These are phyloP conservation scores for Penicillium brasilianum DNA, from an alignment of 2,329 filamentous ascomycete genomes.

Conservation along the genomic window DNA sequence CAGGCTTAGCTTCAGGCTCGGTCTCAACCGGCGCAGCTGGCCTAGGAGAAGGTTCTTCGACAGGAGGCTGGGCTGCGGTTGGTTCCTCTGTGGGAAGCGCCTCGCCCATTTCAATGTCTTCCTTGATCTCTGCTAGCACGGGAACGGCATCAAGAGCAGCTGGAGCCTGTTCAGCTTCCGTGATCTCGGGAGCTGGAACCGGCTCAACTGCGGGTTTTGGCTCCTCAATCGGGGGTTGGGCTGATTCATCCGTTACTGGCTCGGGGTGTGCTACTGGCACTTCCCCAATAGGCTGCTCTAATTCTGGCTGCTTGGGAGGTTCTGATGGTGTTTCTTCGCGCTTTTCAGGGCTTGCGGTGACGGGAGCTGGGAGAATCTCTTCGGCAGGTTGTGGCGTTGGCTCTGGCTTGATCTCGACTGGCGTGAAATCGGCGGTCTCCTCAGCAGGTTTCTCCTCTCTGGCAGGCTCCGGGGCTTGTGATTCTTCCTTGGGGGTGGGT, in stretches of 20 bases:
- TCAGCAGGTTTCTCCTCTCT: neutral
- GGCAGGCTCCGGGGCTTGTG: constrained; percentile 9
- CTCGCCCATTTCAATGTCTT: constrained; percentile 18
- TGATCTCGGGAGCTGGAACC: neutral
- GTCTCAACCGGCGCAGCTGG: neutral
- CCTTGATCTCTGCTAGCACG: constrained; percentile 8
- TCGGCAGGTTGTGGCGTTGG: neutral
- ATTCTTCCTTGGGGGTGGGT: constrained; percentile 10
- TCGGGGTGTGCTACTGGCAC: neutral
- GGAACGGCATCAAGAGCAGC: neutral
- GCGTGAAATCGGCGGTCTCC: constrained; percentile 1
- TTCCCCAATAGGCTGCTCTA: neutral
- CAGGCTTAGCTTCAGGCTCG: neutral
- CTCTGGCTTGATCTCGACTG: constrained; percentile 11
- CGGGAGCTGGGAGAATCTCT: neutral
- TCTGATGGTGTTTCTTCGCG: constrained; percentile 8
- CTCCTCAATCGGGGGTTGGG: neutral
- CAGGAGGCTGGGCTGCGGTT: neutral
- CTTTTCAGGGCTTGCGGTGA: constrained; percentile 5
- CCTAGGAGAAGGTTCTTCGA: constrained; percentile 4
- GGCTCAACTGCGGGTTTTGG: neutral
- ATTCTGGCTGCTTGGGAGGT: neutral
- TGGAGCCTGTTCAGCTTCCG: neutral
- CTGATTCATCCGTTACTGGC: neutral
- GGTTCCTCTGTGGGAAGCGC: constrained; percentile 6